Conservation (phyloP, 139 green algal genomes). For the Spirogloea muscicola region DNA sequence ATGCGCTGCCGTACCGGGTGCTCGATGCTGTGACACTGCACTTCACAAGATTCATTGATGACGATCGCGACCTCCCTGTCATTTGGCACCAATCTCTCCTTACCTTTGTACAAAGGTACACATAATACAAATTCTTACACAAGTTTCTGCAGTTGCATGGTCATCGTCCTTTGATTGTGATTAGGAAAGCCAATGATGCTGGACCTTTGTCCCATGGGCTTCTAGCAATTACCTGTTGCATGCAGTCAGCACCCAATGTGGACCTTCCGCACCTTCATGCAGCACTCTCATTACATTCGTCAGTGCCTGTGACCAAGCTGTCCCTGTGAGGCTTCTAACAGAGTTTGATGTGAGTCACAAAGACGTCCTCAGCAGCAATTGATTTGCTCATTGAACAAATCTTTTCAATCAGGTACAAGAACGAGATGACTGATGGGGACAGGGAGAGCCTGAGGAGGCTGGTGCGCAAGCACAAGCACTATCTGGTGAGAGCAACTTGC, state of each 20-base stretch:
- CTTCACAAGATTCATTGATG: slow-evolving; percentile 72
- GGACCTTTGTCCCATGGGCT: background rate
- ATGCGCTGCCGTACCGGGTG: slow-evolving; percentile 88
- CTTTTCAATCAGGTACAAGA: slow-evolving; percentile 67
- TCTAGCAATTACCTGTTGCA: background rate
- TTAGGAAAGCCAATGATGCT: background rate
- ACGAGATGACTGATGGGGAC: slow-evolving; percentile 79
- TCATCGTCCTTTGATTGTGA: background rate
- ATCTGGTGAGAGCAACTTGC: slow-evolving; percentile 51
- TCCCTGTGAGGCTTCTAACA: background rate
- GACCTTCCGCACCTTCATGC: too few relatives aligned
- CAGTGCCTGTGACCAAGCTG: too few relatives aligned
- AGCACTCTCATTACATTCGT: too few relatives aligned
- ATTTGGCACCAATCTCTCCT: slow-evolving; percentile 97
- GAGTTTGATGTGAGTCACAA: background rate
- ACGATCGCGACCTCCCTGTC: slow-evolving; percentile 87
- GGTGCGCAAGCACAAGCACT: slow-evolving; percentile 77
- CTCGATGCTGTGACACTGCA: slow-evolving; percentile 61
- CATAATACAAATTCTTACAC: background rate
- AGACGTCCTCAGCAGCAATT: slow-evolving; percentile 8
- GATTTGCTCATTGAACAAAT: slow-evolving; percentile 7
- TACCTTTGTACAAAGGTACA: slow-evolving; percentile 83
- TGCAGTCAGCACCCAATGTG: too few relatives aligned
- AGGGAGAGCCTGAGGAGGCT: slow-evolving; percentile 71
- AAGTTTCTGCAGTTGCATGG: background rate